Conservation (phyloP, 306 rosid species). For the Lathyrus oleraceus region DNA sequence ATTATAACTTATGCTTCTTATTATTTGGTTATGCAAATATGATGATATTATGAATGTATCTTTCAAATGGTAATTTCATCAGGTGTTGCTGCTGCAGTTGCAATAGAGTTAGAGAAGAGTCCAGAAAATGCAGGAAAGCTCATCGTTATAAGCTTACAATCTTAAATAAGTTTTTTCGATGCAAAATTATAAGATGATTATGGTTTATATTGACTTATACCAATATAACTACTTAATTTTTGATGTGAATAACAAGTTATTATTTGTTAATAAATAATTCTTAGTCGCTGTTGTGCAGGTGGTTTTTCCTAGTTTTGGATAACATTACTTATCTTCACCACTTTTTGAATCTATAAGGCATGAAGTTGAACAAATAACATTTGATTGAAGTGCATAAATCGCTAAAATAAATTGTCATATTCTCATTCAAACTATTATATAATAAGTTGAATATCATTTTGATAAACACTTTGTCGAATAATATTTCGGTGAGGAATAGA, state of each 20-base stretch:
- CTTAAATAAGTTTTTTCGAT: conserved; percentile 12
- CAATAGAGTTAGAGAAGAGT: conserved; percentile 72
- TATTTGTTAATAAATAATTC: background rate
- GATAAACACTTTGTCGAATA: too few relatives aligned
- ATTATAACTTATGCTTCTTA: background rate
- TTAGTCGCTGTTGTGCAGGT: conserved; percentile 41
- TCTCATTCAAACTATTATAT: too few relatives aligned
- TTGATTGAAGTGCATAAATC: conserved; percentile 34
- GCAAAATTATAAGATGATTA: conserved; percentile 8
- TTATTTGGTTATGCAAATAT: background rate
- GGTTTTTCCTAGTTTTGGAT: conserved; percentile 66
- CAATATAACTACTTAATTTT: background rate
- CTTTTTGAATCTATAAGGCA: conserved; percentile 61
- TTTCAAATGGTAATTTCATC: conserved; percentile 94
- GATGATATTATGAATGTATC: conserved; percentile 5
- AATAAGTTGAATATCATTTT: too few relatives aligned
- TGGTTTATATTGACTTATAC: background rate
- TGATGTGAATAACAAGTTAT: background rate
- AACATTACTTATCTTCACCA: conserved; percentile 58
- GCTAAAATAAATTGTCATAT: background rate
- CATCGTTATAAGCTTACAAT: conserved; percentile 70
- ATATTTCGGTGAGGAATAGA: too few relatives aligned
- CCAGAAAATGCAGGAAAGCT: conserved; percentile 94
- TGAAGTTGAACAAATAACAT: conserved; percentile 63
- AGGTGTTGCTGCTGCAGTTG: conserved; percentile 92